Conservation (phyloP, 140 eudicot genomes). For the Erigeron philadelphicus region DNA sequence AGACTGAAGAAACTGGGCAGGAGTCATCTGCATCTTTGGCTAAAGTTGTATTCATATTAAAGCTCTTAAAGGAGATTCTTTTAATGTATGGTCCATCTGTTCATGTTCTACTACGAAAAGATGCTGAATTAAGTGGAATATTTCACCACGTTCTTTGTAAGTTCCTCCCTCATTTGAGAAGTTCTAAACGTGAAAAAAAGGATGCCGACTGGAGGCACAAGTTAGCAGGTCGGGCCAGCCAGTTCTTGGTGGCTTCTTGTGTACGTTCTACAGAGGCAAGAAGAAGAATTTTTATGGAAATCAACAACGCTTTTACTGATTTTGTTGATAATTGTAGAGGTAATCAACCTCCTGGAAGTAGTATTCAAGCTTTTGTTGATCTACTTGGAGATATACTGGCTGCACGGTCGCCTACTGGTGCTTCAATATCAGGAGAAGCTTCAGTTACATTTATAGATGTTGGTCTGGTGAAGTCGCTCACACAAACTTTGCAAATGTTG, state of each 20-base stretch:
- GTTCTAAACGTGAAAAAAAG: slow-evolving; percentile 59
- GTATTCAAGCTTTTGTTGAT: slow-evolving; percentile 63
- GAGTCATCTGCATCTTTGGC: slow-evolving; percentile 78
- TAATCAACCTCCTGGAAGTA: slow-evolving; percentile 61
- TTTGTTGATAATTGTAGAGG: slow-evolving; percentile 60
- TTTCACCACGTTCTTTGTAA: slow-evolving; percentile 76
- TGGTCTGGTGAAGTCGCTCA: slow-evolving; percentile 68
- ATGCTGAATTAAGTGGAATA: slow-evolving; percentile 78
- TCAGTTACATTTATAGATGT: slow-evolving; percentile 86
- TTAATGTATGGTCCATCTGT: slow-evolving; percentile 81
- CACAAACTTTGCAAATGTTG: slow-evolving; percentile 58
- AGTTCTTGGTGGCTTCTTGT: slow-evolving; percentile 81
- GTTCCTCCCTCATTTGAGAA: slow-evolving; percentile 60
- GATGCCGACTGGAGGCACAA: slow-evolving; percentile 94
- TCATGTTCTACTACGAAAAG: slow-evolving; percentile 76
- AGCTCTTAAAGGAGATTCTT: slow-evolving; percentile 81
- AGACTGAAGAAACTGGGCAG: slow-evolving; percentile 43
- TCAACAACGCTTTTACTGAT: slow-evolving; percentile 49
- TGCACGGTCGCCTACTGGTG: slow-evolving; percentile 86
- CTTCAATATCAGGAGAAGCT: slow-evolving; percentile 76
- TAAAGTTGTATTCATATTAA: slow-evolving; percentile 69
- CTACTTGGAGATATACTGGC: slow-evolving; percentile 73
- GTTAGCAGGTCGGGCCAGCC: slow-evolving; percentile 70
- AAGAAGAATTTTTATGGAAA: slow-evolving; percentile 66
- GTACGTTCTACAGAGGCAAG: slow-evolving; percentile 95